Evolutionary conservation across 2,329 filamentous ascomycete genomes (phyloP), one percentile per base, ranked within the genome.

Genomic region (Penicillium rolfsii): DNA sequence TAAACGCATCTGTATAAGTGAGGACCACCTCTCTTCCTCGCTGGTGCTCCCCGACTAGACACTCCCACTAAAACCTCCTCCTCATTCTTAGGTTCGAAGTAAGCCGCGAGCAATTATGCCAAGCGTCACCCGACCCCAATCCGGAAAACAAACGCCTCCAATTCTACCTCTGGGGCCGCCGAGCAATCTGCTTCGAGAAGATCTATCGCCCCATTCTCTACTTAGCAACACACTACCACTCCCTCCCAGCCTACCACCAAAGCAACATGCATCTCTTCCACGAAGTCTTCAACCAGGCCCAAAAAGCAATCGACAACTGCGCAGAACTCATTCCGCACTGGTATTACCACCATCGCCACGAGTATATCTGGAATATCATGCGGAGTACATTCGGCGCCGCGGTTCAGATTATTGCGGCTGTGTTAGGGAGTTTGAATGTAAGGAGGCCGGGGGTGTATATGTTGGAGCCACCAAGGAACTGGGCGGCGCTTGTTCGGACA

Each of bases 151-250:
- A 65, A 57, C 62, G 67, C 12, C 53, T 69, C 11, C 62, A 65
- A 30, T 67, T 57, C 30, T 57, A 67, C 46, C 58, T 69, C 7
- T 58, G 55, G 14, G 64, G 65, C 7, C 65, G 67, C 1, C 64
- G 60, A 4, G 57, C 48, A 11, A 50, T 67, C 28, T 58, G 57
- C 19, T 52, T 66, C 2, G 66, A 69, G 30, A 64, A 65, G 33
- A 68, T 69, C 52, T 69, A 65, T 52, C 62, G 66, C 19, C 65
- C 67, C 14, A 57, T 64, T 4, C 41, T 70, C 60, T 70, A 69
- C 43, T 58, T 70, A 28, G 67, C 67, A 22, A 54, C 65, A n/a
- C 67, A 70, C 52, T 65, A 61, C 54, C 61, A 65, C 24, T 50
- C 57, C 3, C 58, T 70, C 28, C 67, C 67, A n/a, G 40, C 52